phyloP scores from a whole-genome alignment of 768 basidiomycete species.

The Mycena amicta region DNA sequence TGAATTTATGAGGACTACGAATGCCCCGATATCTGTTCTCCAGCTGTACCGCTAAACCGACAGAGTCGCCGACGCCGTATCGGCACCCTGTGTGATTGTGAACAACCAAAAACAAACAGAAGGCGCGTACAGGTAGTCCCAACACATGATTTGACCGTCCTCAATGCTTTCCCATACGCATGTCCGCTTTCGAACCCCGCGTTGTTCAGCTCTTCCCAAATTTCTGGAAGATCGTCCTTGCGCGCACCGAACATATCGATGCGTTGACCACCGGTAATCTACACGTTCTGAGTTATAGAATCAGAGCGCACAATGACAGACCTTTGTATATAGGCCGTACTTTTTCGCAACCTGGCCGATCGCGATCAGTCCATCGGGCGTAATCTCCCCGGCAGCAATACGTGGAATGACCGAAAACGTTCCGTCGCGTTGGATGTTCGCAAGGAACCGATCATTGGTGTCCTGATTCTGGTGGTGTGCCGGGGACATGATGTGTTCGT shows the following conservation, averaged over 20 bases:
- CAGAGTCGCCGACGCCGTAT: slow-evolving; percentile 74
- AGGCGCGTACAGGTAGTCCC: slow-evolving; percentile 52
- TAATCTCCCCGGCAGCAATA: slow-evolving; percentile 69
- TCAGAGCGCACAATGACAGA: background rate
- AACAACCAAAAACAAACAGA: background rate
- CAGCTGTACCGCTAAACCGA: slow-evolving; percentile 70
- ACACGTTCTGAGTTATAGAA: slow-evolving; percentile 11
- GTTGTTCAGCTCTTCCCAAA: slow-evolving; percentile 59
- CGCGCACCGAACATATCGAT: slow-evolving; percentile 62
- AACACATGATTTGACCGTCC: slow-evolving; percentile 81
- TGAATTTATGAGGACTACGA: slow-evolving; percentile 71
- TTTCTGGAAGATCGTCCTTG: slow-evolving; percentile 18
- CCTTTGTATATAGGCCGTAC: slow-evolving; percentile 67
- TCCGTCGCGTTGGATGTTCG: slow-evolving; percentile 73
- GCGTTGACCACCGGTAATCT: slow-evolving; percentile 51
- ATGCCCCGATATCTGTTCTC: slow-evolving; percentile 76
- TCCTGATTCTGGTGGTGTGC: slow-evolving; percentile 71
- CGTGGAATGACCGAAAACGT: slow-evolving; percentile 76
- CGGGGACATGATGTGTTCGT: slow-evolving; percentile 65
- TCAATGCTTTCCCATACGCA: slow-evolving; percentile 68
- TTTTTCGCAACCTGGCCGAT: slow-evolving; percentile 70
- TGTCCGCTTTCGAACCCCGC: slow-evolving; percentile 80
- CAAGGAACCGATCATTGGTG: slow-evolving; percentile 71
- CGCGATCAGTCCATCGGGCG: slow-evolving; percentile 65
- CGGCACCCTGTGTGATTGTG: slow-evolving; percentile 49